Conservation (phyloP, 2,329 filamentous ascomycete genomes). For the Grosmannia penicillata region DNA sequence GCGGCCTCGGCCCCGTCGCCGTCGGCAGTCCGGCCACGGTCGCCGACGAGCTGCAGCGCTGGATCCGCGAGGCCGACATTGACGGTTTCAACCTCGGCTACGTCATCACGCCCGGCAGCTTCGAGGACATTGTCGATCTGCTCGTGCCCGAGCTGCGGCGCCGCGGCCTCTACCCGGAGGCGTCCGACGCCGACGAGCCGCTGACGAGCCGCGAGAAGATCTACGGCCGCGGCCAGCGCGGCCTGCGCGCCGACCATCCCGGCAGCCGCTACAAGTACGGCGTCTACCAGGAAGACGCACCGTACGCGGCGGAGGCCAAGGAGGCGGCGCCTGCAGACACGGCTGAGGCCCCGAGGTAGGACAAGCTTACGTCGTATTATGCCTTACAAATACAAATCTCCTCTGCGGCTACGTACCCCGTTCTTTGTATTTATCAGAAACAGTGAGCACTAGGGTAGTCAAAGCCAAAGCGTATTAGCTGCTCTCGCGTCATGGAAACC, state of each 20-base stretch:
- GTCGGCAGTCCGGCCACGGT: constrained; percentile 53
- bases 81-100: constrained; percentile 57
- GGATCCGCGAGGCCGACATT: constrained; percentile 54
- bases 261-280: constrained; percentile 48
- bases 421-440: too few species aligned
- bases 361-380: too few species aligned
- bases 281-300: constrained; percentile 16
- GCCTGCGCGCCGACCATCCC: constrained; percentile 41
- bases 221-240: constrained; percentile 43
- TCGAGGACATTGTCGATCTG: constrained; percentile 51
- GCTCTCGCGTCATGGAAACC: too few species aligned
- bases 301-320: neutral
- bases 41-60: constrained; percentile 51
- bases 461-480: too few species aligned
- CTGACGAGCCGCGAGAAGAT: constrained; percentile 44
- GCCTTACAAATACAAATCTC: too few species aligned
- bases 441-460: too few species aligned
- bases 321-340: neutral
- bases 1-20: constrained; percentile 15
- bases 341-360: too few species aligned
- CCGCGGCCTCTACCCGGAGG: constrained; percentile 27
- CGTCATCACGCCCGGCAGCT: constrained; percentile 33
- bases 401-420: too few species aligned
- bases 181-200: constrained; percentile 10
- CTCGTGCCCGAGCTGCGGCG: constrained; percentile 46